Evolutionary conservation across 352 stramenopile species (phyloP).

Genomic region (Globisporangium abappressorium): DNA sequence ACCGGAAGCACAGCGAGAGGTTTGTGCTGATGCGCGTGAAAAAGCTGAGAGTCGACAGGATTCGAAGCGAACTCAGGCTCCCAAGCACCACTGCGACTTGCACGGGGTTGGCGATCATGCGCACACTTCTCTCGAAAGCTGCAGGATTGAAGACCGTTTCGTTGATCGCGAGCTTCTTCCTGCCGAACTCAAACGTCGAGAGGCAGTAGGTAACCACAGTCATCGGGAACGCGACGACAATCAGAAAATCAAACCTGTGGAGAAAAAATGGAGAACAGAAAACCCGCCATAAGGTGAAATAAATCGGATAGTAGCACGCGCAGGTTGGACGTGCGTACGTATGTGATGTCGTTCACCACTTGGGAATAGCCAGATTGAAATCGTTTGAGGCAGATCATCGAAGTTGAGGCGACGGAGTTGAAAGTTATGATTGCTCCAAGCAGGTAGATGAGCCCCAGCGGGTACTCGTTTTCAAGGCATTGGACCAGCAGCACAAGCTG

Average conservation of each 20-base stretch:
- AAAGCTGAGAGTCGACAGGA: too few species aligned
- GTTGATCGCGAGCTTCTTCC: constrained; percentile 21
- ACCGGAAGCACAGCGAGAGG: neutral
- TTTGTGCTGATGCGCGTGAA: too few species aligned
- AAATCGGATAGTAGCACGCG: too few species aligned
- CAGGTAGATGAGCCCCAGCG: neutral
- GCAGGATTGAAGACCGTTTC: constrained; percentile 15
- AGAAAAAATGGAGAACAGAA: too few species aligned
- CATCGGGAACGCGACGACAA: constrained; percentile 28
- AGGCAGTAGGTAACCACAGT: constrained; percentile 26
- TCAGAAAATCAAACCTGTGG: constrained; percentile 16
- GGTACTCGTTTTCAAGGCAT: neutral
- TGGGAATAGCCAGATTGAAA: too few species aligned
- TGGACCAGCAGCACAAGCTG: neutral
- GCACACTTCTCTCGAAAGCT: constrained; percentile 9
- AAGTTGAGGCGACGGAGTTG: too few species aligned
- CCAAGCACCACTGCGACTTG: too few species aligned
- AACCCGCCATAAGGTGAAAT: too few species aligned
- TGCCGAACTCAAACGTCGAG: constrained; percentile 25
- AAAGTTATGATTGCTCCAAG: neutral
- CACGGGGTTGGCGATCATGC: constrained; percentile 6
- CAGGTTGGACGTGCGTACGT: too few species aligned
- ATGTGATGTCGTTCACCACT: too few species aligned
- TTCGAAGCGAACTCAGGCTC: too few species aligned
- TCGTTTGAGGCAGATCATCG: too few species aligned